phyloP scores from a whole-genome alignment of 225 moss, liverwort and hornwort genomes.

The Pleurozium schreberi region DNA sequence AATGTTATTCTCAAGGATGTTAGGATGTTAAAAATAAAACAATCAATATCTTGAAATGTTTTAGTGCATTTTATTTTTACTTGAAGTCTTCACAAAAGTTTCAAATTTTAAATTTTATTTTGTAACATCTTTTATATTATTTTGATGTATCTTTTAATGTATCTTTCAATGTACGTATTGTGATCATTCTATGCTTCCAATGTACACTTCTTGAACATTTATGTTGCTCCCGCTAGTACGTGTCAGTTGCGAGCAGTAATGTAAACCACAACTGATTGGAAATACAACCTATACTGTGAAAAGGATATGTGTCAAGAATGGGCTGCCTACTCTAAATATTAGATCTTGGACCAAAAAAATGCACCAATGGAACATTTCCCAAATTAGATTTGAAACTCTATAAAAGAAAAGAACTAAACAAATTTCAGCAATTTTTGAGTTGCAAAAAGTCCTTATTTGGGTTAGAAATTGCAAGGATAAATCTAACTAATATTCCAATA shows the following conservation, averaged over 20 bases:
- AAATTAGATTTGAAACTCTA: background rate
- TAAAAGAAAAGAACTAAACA: no score
- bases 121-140: no score
- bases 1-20: fast-evolving
- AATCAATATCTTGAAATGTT: background rate
- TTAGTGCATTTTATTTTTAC: background rate
- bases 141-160: no score
- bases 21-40: background rate
- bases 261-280: no score
- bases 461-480: background rate
- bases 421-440: background rate
- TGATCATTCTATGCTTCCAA: no score
- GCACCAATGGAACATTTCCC: fast-evolving
- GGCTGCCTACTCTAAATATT: no score
- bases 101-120: background rate
- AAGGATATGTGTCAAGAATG: no score
- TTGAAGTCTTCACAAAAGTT: background rate
- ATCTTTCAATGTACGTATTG: no score
- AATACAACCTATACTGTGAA: no score
- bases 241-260: no score
- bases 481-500: background rate
- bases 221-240: no score
- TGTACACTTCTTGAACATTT: no score
- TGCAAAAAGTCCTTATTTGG: background rate
- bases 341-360: background rate